A percentile compares a stretch with the other conserved stretches of the same genome.
These are phyloP conservation scores for Suhomyces canberraensis DNA, from an alignment of 805 yeast species.

Conservation along the genomic window DNA sequence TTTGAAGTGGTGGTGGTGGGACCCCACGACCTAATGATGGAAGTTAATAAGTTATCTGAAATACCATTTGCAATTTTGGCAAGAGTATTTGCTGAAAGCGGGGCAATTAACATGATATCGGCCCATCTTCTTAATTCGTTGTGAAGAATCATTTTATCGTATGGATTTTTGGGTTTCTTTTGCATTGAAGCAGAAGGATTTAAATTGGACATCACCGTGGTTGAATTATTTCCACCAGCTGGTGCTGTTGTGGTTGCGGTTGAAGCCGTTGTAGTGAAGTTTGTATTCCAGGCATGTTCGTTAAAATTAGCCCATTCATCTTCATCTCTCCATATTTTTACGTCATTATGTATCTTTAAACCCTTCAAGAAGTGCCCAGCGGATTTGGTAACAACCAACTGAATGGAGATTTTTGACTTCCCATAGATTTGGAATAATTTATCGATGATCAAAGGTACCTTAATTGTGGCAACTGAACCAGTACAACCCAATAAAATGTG, in stretches of 20 bases:
- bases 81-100: constrained; percentile 43
- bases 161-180: constrained; percentile 29
- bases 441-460: constrained; percentile 84
- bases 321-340: constrained; percentile 85
- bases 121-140: constrained; percentile 48
- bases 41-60: constrained; percentile 42
- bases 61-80: constrained; percentile 45
- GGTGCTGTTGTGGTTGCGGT: constrained; percentile 7
- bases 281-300: constrained; percentile 18
- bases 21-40: constrained; percentile 43
- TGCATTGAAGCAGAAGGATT: constrained; percentile 6
- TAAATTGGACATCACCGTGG: constrained; percentile 4
- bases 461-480: constrained; percentile 95
- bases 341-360: constrained; percentile 58
- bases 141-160: constrained; percentile 38
- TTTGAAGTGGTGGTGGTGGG: constrained; percentile 17
- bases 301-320: constrained; percentile 78
- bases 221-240: neutral
- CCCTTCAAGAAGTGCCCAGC: constrained; percentile 72
- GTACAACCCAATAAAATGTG: constrained; percentile 91
- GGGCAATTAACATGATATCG: constrained; percentile 45
- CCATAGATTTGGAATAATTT: constrained; percentile 80
- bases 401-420: constrained; percentile 66
- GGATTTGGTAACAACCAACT: constrained; percentile 77
- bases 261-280: constrained; percentile 20